These are phyloP conservation scores for Ceratobasidium sp. DNA, from an alignment of 1,284 basidiomycete genomes.

Conservation along the genomic window DNA sequence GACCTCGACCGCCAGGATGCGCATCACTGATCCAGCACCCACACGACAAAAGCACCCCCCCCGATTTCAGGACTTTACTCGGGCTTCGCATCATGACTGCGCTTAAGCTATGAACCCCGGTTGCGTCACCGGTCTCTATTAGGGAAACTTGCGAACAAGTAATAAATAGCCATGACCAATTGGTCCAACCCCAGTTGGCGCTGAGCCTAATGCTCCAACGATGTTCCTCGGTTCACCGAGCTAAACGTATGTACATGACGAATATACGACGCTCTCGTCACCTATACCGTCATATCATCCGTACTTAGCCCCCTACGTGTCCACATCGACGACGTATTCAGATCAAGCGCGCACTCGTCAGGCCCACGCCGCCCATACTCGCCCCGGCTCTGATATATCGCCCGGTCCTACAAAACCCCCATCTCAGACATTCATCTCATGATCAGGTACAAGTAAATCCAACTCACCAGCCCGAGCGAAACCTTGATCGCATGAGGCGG, in stretches of 20 bases:
- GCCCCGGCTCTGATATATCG: conserved; percentile 31
- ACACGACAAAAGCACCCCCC: background rate
- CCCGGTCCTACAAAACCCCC: conserved; percentile 9
- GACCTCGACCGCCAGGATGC: conserved; percentile 29
- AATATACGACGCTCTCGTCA: background rate
- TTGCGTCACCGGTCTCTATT: conserved; percentile 23
- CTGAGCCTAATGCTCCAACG: too few relatives aligned
- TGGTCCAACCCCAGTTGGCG: too few relatives aligned
- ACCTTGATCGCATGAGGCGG: conserved; percentile 76
- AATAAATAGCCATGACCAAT: background rate
- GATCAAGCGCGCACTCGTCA: conserved; percentile 32
- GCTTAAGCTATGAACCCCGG: background rate
- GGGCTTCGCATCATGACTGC: conserved; percentile 9
- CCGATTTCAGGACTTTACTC: conserved; percentile 26
- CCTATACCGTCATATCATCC: conserved; percentile 27
- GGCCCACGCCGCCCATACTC: conserved; percentile 33
- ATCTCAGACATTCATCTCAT: background rate
- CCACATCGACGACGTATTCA: conserved; percentile 41
- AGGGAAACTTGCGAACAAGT: conserved; percentile 6
- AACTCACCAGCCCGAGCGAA: conserved; percentile 67
- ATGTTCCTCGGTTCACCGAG: background rate
- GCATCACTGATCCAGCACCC: conserved; percentile 20
- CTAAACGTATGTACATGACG: background rate
- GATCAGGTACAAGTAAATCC: background rate
- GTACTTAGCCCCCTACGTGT: conserved; percentile 25